phyloP scores from a whole-genome alignment of 371 early-diverging fungal genomes.

The Lichtheimia corymbifera region DNA sequence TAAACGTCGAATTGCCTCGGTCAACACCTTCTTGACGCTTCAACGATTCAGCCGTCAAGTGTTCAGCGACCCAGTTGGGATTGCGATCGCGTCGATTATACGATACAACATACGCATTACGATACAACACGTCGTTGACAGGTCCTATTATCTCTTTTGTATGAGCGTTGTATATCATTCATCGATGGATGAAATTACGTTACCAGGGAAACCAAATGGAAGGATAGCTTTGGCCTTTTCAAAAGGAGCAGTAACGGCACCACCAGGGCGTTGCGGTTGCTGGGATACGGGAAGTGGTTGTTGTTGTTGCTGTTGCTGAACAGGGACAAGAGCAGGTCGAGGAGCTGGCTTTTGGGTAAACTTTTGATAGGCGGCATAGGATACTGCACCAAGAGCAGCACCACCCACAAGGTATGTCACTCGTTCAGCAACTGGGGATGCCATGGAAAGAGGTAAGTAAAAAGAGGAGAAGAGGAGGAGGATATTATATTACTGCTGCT shows the following conservation, averaged over 20 bases:
- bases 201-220: constrained; percentile 55
- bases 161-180: no score
- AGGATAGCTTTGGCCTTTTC: constrained; percentile 48
- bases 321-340: constrained; percentile 9
- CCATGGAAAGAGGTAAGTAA: constrained; percentile 7
- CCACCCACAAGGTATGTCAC: constrained; percentile 49
- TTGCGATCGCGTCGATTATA: constrained; percentile 80
- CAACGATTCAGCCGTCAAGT: constrained; percentile 69
- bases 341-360: constrained; percentile 34
- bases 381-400: constrained; percentile 48
- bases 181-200: background rate
- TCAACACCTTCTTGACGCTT: constrained; percentile 57
- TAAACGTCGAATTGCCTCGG: constrained; percentile 69
- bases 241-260: constrained; percentile 13
- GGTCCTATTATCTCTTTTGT: constrained; percentile 44
- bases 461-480: background rate
- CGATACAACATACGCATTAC: constrained; percentile 62
- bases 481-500: background rate
- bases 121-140: constrained; percentile 57
- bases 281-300: constrained; percentile 1
- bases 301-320: constrained; percentile 8
- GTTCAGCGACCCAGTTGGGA: constrained; percentile 88
- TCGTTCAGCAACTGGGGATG: constrained; percentile 31
- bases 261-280: background rate
- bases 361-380: constrained; percentile 46